Percentiles rank a stretch among this genome's conserved stretches.
Conservation (phyloP, 257 asterid genomes). For the Fraxinus pennsylvanica region DNA sequence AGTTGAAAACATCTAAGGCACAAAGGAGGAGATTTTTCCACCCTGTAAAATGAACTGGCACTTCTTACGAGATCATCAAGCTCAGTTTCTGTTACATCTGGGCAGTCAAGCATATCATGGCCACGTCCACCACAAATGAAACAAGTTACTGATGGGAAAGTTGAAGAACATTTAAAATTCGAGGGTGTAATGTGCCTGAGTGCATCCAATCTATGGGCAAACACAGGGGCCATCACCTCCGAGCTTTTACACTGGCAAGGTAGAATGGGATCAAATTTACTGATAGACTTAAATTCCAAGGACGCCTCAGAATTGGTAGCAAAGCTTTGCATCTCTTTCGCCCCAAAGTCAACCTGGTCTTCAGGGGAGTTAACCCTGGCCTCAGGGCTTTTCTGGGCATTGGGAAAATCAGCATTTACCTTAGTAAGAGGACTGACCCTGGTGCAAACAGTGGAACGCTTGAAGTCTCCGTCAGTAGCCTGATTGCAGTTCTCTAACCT, state of each 20-base stretch:
- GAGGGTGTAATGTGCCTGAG: conserved; percentile 45
- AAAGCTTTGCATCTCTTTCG: conserved; percentile 25
- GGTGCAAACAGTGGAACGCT: conserved; percentile 11
- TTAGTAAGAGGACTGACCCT: conserved; percentile 20
- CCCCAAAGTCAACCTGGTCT: too few species aligned
- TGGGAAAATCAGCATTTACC: conserved; percentile 24
- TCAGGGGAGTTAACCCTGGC: neutral
- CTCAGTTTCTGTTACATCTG: conserved; percentile 45
- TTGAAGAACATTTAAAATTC: conserved; percentile 27
- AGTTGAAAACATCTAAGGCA: conserved; percentile 66
- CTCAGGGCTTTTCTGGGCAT: conserved; percentile 27
- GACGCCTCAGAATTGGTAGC: conserved; percentile 30
- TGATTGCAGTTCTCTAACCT: conserved; percentile 30
- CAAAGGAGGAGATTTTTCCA: conserved; percentile 40
- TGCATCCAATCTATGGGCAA: conserved; percentile 70
- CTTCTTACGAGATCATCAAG: conserved; percentile 45
- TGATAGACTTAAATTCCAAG: conserved; percentile 29
- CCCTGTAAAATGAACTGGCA: conserved; percentile 33
- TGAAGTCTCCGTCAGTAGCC: conserved; percentile 19
- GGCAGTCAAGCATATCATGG: conserved; percentile 53
- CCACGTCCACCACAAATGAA: conserved; percentile 61
- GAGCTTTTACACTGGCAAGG: conserved; percentile 35
- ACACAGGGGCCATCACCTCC: conserved; percentile 55
- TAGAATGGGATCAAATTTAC: conserved; percentile 18
- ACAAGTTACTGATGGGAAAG: conserved; percentile 30